Percentiles rank a stretch among this genome's conserved stretches.
Conservation (phyloP, 2,329 filamentous ascomycete species). For the Microsporum canis region DNA sequence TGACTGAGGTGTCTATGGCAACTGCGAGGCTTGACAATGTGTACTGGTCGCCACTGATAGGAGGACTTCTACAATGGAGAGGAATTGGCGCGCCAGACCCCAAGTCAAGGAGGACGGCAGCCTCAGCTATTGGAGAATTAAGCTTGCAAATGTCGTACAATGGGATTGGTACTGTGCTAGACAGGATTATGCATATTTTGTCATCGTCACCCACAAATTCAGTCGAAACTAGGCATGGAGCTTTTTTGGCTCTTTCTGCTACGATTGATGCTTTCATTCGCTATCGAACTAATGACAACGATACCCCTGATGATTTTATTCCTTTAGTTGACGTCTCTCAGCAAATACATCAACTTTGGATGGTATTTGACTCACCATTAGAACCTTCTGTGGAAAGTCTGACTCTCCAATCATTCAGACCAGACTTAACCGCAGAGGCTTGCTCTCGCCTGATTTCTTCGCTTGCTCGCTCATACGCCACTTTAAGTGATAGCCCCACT, state of each 20-base stretch:
- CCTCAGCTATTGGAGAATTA: conserved; percentile 51
- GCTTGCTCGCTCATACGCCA: conserved; percentile 23
- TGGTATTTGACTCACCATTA: conserved; percentile 26
- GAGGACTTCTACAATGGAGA: conserved; percentile 69
- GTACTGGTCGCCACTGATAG: conserved; percentile 59
- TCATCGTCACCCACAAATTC: conserved; percentile 30
- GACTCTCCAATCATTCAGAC: conserved; percentile 29
- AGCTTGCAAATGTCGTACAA: conserved; percentile 25
- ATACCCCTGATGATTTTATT: conserved; percentile 17
- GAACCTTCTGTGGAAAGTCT: conserved; percentile 30
- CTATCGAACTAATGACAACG: conserved; percentile 13
- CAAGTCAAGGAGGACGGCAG: conserved; percentile 60
- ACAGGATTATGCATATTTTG: conserved; percentile 26
- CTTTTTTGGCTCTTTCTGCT: conserved; percentile 31
- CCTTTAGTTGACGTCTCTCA: conserved; percentile 17
- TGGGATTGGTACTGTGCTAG: conserved; percentile 23
- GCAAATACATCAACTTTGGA: conserved; percentile 27
- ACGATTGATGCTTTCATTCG: conserved; percentile 26
- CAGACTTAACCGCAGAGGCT: conserved; percentile 34
- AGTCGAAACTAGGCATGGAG: conserved; percentile 35
- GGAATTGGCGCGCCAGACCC: conserved; percentile 73
- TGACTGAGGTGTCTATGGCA: conserved; percentile 61
- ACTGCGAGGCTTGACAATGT: conserved; percentile 53
- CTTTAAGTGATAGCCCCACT: background rate
- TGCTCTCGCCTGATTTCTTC: conserved; percentile 30